Evolutionary conservation across 257 asterid genomes (phyloP).

Genomic region (Schizonepeta tenuifolia): DNA sequence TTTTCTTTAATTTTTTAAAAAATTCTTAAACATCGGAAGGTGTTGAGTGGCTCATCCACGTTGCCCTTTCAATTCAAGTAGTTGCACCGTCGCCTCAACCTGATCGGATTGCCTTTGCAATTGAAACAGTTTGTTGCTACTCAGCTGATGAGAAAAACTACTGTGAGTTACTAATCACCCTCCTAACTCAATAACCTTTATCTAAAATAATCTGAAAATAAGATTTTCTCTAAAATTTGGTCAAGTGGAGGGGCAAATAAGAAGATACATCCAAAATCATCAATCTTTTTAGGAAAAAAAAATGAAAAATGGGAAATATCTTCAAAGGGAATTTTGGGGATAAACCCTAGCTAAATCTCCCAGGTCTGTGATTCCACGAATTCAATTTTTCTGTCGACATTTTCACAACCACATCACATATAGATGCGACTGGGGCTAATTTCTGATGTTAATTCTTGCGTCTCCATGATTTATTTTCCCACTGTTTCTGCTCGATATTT

Average conservation of each 20-base stretch:
- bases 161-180: no score
- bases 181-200: no score
- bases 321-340: constrained; percentile 43
- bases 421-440: constrained; percentile 16
- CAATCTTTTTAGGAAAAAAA: constrained; percentile 32
- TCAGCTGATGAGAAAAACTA: no score
- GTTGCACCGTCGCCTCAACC: no score
- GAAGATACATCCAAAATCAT: constrained; percentile 21
- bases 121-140: no score
- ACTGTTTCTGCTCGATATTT: constrained; percentile 28
- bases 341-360: constrained; percentile 55
- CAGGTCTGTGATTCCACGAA: constrained; percentile 44
- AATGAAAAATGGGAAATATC: constrained; percentile 18
- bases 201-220: no score
- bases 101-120: no score
- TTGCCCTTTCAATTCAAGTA: no score
- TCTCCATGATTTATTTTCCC: constrained; percentile 23
- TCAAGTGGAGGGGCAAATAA: constrained; percentile 27
- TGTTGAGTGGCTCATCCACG: no score
- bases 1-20: no score
- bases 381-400: constrained; percentile 18
- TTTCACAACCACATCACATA: background rate
- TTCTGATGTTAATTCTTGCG: constrained; percentile 28
- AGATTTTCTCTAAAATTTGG: no score
- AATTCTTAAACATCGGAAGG: no score